Conservation (phyloP, 805 yeast genomes). For the Metschnikowia colocasiae region DNA sequence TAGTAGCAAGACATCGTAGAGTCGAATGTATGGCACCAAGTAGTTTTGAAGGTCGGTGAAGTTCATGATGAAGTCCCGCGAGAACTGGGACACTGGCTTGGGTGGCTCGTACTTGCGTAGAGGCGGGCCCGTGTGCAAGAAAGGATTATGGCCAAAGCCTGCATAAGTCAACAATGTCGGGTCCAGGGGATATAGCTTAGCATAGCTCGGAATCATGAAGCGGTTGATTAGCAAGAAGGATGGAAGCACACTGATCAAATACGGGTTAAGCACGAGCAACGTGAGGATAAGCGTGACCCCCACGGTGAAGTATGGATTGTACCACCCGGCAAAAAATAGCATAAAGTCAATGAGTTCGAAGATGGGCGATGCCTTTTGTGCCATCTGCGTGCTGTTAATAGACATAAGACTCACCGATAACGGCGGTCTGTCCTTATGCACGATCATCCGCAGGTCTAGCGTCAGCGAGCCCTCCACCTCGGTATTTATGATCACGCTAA, state of each 20-base stretch:
- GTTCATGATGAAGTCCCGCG: constrained; percentile 73
- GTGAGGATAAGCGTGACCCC: constrained; percentile 51
- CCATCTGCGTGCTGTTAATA: constrained; percentile 58
- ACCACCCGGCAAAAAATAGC: constrained; percentile 60
- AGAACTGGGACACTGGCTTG: constrained; percentile 72
- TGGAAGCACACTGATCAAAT: constrained; percentile 52
- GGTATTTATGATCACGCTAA: constrained; percentile 62
- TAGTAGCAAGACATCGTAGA: constrained; percentile 55
- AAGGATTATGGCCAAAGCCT: constrained; percentile 26
- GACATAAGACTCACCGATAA: constrained; percentile 69
- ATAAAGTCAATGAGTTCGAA: constrained; percentile 59
- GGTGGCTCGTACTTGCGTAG: constrained; percentile 49
- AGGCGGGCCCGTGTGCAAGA: constrained; percentile 45
- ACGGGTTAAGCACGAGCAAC: constrained; percentile 58
- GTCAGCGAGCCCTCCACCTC: constrained; percentile 35
- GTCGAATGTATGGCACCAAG: constrained; percentile 59
- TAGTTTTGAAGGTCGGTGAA: constrained; percentile 82
- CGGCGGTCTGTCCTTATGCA: constrained; percentile 63
- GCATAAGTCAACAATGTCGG: constrained; percentile 19
- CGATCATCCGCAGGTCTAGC: constrained; percentile 52
- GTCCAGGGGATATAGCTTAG: constrained; percentile 63
- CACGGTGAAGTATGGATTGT: constrained; percentile 56
- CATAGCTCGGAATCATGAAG: constrained; percentile 66
- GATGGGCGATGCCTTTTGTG: constrained; percentile 58
- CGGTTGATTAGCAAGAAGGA: constrained; percentile 48